These are phyloP conservation scores for Coemansia sp. DNA, from an alignment of 192 early-diverging fungal genomes.

Conservation along the genomic window DNA sequence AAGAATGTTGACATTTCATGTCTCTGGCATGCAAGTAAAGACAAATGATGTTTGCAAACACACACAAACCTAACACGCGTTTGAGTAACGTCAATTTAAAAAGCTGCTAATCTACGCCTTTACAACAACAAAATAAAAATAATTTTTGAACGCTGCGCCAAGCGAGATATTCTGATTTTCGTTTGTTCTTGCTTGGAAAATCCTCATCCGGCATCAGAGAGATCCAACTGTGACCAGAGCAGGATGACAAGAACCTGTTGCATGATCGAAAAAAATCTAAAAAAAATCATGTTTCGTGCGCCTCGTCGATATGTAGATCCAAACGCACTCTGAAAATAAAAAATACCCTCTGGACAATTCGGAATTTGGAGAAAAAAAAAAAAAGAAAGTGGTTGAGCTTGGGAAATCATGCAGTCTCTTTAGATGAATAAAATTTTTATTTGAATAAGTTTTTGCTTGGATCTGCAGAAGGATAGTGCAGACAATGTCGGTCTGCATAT, in stretches of 20 bases:
- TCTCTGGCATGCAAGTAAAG: background rate
- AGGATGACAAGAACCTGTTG: background rate
- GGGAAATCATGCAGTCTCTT: background rate
- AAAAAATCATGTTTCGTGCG: background rate
- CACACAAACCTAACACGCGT: too few species aligned
- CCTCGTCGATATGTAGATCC: background rate
- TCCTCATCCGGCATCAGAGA: background rate
- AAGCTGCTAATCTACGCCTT: background rate
- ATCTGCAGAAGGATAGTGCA: background rate
- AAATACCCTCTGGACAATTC: background rate
- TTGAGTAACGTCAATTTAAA: background rate
- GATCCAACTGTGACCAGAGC: background rate
- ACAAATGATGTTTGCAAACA: background rate
- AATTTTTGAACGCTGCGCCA: background rate
- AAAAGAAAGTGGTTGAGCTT: conserved; percentile 2
- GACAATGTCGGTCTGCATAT: background rate
- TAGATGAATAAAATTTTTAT: background rate
- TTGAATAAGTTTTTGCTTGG: background rate
- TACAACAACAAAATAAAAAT: background rate
- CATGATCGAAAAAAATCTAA: background rate
- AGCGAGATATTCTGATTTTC: background rate
- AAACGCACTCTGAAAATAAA: background rate
- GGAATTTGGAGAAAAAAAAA: background rate
- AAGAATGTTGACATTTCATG: background rate
- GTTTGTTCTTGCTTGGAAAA: background rate